Evolutionary conservation across 768 basidiomycete genomes (phyloP).

Genomic region (Mycena chlorophos): DNA sequence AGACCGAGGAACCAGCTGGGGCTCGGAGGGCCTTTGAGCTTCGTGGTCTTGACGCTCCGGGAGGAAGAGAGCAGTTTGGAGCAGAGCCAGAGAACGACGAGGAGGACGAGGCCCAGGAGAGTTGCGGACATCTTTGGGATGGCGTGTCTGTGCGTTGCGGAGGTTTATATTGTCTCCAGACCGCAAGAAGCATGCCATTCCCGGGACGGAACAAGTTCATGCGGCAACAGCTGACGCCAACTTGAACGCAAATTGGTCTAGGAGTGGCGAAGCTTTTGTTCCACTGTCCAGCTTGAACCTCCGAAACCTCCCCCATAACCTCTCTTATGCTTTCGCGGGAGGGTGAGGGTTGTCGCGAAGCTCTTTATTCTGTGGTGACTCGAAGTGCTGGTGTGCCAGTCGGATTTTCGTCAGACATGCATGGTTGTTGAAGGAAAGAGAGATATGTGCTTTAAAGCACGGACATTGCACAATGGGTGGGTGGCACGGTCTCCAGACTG

Average conservation of each 20-base stretch:
- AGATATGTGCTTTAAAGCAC: too few species aligned
- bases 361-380: too few species aligned
- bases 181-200: neutral
- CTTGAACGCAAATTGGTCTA: neutral
- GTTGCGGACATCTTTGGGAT: constrained; percentile 1
- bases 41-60: constrained; percentile 3
- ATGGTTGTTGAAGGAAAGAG: too few species aligned
- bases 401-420: too few species aligned
- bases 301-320: too few species aligned
- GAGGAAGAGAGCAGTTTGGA: constrained; percentile 4
- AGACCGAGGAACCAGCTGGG: constrained; percentile 16
- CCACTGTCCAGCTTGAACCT: too few species aligned
- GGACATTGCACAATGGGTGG: too few species aligned
- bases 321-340: too few species aligned
- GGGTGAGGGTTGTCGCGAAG: too few species aligned
- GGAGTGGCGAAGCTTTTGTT: too few species aligned
- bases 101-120: neutral
- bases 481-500: too few species aligned
- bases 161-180: neutral
- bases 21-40: constrained; percentile 16
- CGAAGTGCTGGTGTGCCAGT: too few species aligned
- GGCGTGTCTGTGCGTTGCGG: neutral
- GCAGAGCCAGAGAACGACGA: constrained; percentile 8
- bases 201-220: neutral
- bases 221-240: neutral